Base-by-base conservation (phyloP, 768 basidiomycete genomes). In the Ramaria sp. region DNA sequence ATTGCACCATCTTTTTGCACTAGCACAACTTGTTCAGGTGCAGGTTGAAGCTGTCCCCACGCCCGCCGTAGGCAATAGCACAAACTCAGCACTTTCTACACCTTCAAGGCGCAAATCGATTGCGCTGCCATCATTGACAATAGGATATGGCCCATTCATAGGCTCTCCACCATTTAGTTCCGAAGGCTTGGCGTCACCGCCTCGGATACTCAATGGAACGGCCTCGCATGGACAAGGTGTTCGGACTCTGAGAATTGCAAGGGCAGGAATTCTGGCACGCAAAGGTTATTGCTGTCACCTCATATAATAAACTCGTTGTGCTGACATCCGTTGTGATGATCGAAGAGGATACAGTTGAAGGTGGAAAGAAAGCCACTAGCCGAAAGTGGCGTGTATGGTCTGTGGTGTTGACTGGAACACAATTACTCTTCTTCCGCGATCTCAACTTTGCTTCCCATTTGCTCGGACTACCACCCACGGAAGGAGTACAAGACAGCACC, bases 341-440 rank as follows among this genome's bases (percentile, higher is more conserved):
- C 11, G n/a, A 48, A 71, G 74, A 77, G 34, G 92, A 93, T 61
- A 64, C 81, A 0, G 60, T 80, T 7, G 87, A 88, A 61, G 82
- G 86, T 3, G 88, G 91, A 12, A 89, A 79, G 70, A 91, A 84
- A 63, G 73, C 84, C 0, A 71, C 73, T 47, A 85, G 78, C 64
- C 78, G 91, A 50, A 98, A 93, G 71, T 98, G 96, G 96, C 84
- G 78, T 63, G 71, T 80, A 11, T 94, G 85, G 78, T 84, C 82
- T 60, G 88, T 92, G 9, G 75, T 94, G 51, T 74, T 99, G 56
- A 93, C 92, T 3, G 86, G 83, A 24, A 93, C 91, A 4, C 95
- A 97, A 64, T 74, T 99, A 4, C 77, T 97, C 46, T 86, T 98
- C 67, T 93, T 92, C 71, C 86, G 87, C 30, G 88, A 91, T 68